Evolutionary conservation across 2,329 filamentous ascomycete genomes (phyloP).

Genomic region (Diaporthe caulivora): DNA sequence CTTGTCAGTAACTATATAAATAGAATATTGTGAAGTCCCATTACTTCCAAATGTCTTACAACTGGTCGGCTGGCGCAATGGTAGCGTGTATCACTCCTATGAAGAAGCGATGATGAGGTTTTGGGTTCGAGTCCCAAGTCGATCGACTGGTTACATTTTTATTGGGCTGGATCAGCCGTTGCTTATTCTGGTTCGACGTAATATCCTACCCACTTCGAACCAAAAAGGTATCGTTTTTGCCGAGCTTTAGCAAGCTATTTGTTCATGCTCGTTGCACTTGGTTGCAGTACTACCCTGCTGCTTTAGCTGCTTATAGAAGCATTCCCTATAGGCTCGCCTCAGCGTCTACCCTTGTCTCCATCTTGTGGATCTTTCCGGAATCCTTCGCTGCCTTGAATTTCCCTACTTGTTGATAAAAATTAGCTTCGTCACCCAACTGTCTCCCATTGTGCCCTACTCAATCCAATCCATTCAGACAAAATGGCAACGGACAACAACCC

Average conservation of each 20-base stretch:
- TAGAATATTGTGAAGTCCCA: fast-evolving
- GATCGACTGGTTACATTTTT: not conserved
- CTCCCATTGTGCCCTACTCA: not conserved
- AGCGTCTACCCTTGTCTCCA: constrained; percentile 10
- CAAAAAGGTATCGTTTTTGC: not conserved
- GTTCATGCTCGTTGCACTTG: not conserved
- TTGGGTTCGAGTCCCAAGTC: constrained; percentile 30
- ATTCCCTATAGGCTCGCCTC: constrained; percentile 11
- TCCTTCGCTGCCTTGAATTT: constrained; percentile 24
- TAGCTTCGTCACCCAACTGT: not conserved
- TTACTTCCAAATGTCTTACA: not conserved
- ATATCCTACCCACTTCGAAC: not conserved
- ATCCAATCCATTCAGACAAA: not conserved
- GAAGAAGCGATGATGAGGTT: constrained; percentile 13
- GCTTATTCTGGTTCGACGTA: not conserved
- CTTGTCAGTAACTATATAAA: not conserved
- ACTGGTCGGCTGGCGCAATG: constrained; percentile 23
- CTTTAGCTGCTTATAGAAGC: constrained; percentile 18
- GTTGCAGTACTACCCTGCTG: not conserved
- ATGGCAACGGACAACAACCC: constrained; percentile 7
- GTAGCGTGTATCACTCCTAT: constrained; percentile 28
- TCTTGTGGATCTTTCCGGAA: constrained; percentile 21
- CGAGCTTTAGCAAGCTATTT: not conserved
- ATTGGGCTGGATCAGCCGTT: not conserved
- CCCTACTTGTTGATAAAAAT: not conserved